phyloP scores from a whole-genome alignment of 495 filamentous ascomycete genomes.

The Penicillium maclennaniae region DNA sequence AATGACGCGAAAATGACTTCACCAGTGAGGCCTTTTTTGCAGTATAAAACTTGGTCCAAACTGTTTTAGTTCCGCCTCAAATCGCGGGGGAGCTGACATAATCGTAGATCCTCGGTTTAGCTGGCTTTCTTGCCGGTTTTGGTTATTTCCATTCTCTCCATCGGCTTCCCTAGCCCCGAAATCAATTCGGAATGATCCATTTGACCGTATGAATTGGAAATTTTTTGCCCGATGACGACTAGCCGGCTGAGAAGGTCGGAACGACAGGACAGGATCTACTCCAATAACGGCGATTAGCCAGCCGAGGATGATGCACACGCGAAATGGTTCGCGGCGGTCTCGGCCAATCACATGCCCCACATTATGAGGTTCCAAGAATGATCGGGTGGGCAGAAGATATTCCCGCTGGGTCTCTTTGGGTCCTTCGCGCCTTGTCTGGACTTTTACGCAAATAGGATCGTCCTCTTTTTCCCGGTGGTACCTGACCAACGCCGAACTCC shows the following conservation, averaged over 20 bases:
- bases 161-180: conserved; percentile 20
- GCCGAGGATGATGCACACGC: conserved; percentile 29
- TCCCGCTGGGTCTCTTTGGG: conserved; percentile 28
- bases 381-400: conserved; percentile 38
- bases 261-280: conserved; percentile 5
- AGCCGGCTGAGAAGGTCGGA: conserved; percentile 22
- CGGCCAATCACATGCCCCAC: conserved; percentile 30
- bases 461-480: conserved; percentile 7
- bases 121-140: not conserved
- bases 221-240: conserved; percentile 25
- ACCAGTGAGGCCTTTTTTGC: conserved; percentile 2
- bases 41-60: not conserved
- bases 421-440: conserved; percentile 7
- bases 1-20: conserved; percentile 32
- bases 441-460: conserved; percentile 10
- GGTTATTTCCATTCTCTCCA: not conserved
- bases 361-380: conserved; percentile 18
- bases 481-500: conserved; percentile 1
- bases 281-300: conserved; percentile 35
- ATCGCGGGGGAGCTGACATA: conserved; percentile 25
- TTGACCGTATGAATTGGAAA: not conserved
- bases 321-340: conserved; percentile 22
- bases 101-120: conserved; percentile 10
- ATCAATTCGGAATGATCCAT: conserved; percentile 2
- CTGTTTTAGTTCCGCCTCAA: conserved; percentile 5